Conservation (phyloP, 2,329 filamentous ascomycete species). For the Capronia americana region DNA sequence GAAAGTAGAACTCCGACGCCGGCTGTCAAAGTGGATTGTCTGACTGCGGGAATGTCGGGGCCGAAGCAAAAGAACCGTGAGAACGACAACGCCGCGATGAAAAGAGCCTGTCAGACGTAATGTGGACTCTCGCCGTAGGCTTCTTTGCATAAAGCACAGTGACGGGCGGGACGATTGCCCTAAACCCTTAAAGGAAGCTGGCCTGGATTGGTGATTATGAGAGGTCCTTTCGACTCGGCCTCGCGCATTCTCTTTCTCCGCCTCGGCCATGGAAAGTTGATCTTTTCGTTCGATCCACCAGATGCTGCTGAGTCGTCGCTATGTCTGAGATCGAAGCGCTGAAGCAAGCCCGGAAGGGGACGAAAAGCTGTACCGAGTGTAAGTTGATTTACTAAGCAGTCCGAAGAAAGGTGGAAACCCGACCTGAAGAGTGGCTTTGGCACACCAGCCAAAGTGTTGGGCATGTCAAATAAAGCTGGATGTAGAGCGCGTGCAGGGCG, state of each 20-base stretch:
- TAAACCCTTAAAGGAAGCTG: not conserved
- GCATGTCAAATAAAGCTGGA: not conserved
- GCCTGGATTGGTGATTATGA: not conserved
- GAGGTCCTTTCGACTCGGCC: not conserved
- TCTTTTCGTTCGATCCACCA: not conserved
- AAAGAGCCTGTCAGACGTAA: not conserved
- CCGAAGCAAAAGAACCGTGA: not conserved
- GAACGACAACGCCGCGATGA: too few relatives aligned
- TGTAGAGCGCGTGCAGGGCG: not conserved
- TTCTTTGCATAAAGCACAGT: not conserved
- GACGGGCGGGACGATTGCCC: not conserved
- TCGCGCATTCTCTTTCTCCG: not conserved
- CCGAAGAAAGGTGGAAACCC: constrained; percentile 1
- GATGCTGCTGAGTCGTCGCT: not conserved
- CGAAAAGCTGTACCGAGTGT: constrained; percentile 34
- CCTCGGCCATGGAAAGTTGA: not conserved
- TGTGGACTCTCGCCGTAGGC: not conserved
- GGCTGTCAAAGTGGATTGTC: not conserved
- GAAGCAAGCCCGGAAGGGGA: constrained; percentile 21
- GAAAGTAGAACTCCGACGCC: not conserved
- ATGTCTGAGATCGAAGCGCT: constrained; percentile 20
- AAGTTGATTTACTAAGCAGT: constrained; percentile 1
- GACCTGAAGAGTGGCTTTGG: not conserved
- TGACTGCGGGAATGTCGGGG: not conserved
- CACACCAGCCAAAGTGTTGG: not conserved